These are phyloP conservation scores for Athelia sp. DNA, from an alignment of 1,284 basidiomycete genomes.

Conservation along the genomic window DNA sequence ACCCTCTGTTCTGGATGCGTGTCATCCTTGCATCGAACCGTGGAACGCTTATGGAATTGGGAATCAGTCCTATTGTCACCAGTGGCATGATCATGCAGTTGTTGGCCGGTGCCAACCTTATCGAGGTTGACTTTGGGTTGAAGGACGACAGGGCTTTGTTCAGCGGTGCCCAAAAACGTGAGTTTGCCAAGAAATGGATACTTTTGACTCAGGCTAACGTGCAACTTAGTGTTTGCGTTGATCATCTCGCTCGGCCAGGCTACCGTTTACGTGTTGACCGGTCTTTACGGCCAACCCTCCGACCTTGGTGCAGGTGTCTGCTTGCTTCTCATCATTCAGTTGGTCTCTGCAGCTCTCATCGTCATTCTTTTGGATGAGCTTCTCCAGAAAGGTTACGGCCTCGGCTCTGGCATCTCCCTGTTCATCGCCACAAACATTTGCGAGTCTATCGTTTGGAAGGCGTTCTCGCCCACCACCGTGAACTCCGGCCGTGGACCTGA, in stretches of 20 bases:
- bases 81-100: constrained; percentile 99
- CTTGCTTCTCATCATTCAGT: constrained; percentile 91
- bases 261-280: constrained; percentile 96
- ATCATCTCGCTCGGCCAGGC: constrained; percentile 96
- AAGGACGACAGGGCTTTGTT: constrained; percentile 98
- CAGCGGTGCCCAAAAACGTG: constrained; percentile 95
- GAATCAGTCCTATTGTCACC: constrained; percentile 96
- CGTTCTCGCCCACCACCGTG: constrained; percentile 96
- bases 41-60: constrained; percentile 98
- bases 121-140: constrained; percentile 95
- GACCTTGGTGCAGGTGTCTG: constrained; percentile 97
- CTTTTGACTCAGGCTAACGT: not conserved
- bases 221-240: constrained; percentile 81
- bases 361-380: constrained; percentile 98
- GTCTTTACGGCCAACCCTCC: constrained; percentile 91
- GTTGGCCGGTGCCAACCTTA: constrained; percentile 93
- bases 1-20: constrained; percentile 99
- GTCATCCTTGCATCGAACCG: constrained; percentile 98
- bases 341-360: constrained; percentile 91
- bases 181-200: constrained; percentile 24
- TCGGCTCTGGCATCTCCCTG: constrained; percentile 96
- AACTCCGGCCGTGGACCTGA: constrained; percentile 98
- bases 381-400: constrained; percentile 97
- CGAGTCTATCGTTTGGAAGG: constrained; percentile 99
- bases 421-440: constrained; percentile 99